A percentile compares a stretch with the other conserved stretches of the same genome.
Evolutionary conservation across 2,329 filamentous ascomycete species (phyloP).

Genomic region (Macrophomina tecta): DNA sequence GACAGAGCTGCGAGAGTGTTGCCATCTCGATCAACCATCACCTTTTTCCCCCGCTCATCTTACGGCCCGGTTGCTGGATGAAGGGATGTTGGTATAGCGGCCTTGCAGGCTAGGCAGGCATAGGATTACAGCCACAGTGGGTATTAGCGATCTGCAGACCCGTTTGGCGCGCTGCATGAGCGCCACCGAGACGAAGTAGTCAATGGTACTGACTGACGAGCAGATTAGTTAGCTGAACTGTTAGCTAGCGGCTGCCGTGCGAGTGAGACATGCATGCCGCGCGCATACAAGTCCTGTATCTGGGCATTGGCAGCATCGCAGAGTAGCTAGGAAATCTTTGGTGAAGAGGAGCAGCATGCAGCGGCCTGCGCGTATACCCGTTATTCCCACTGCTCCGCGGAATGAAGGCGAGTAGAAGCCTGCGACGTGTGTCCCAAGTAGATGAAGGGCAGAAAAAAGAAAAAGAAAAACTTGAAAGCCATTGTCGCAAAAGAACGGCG

Average conservation of each 20-base stretch:
- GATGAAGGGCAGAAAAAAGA: not conserved
- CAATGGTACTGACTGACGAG: not conserved
- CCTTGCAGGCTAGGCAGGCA: constrained; percentile 9
- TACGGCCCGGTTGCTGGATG: constrained; percentile 3
- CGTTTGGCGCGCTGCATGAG: constrained; percentile 15
- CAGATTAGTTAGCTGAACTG: not conserved
- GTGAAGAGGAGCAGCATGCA: constrained; percentile 15
- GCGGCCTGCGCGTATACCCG: not conserved
- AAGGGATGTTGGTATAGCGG: not conserved
- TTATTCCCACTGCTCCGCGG: not conserved
- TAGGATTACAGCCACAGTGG: not conserved
- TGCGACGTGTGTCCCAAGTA: not conserved
- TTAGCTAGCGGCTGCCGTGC: constrained; percentile 14
- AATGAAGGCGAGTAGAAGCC: not conserved
- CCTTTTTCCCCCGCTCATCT: not conserved
- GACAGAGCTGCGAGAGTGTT: constrained; percentile 4
- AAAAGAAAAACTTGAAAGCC: not conserved
- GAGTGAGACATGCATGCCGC: constrained; percentile 22
- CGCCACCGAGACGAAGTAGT: constrained; percentile 13
- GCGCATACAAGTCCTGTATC: constrained; percentile 3
- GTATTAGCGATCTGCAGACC: constrained; percentile 17
- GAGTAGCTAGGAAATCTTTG: constrained; percentile 20
- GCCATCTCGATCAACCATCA: not conserved
- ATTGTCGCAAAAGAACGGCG: not conserved
- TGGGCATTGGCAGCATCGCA: constrained; percentile 9